Percentiles rank a stretch among this genome's conserved stretches.
phyloP scores from a whole-genome alignment of 805 yeast genomes.

The Candida peoriensis region DNA sequence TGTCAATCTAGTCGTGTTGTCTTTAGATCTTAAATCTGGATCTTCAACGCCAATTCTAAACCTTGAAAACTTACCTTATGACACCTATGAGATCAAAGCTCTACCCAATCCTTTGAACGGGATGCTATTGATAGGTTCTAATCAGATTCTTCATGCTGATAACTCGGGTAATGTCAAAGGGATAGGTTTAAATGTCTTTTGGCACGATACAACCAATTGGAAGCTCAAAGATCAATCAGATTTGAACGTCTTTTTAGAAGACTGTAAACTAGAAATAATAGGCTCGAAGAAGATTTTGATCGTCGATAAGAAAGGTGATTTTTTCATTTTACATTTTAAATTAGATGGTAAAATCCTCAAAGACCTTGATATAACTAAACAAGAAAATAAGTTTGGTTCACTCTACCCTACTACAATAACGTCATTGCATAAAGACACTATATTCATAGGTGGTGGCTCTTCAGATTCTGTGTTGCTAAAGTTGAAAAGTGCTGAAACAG shows the following conservation, averaged over 20 bases:
- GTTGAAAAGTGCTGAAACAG: background rate
- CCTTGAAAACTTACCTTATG: slow-evolving; percentile 67
- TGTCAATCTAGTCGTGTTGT: slow-evolving; percentile 53
- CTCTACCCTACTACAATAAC: slow-evolving; percentile 25
- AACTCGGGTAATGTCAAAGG: slow-evolving; percentile 66
- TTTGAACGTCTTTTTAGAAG: slow-evolving; percentile 52
- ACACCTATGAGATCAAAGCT: slow-evolving; percentile 59
- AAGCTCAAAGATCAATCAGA: slow-evolving; percentile 41
- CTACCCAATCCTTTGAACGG: slow-evolving; percentile 67
- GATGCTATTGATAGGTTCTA: slow-evolving; percentile 62
- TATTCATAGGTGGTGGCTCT: slow-evolving; percentile 58
- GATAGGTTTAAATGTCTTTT: slow-evolving; percentile 55
- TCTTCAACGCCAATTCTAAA: slow-evolving; percentile 64
- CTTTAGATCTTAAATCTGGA: slow-evolving; percentile 51
- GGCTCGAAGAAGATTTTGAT: slow-evolving; percentile 32
- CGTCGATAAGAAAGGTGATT: slow-evolving; percentile 29
- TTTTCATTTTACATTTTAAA: slow-evolving; percentile 25
- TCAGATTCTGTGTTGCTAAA: slow-evolving; percentile 50
- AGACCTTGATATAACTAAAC: slow-evolving; percentile 16
- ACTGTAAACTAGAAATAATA: slow-evolving; percentile 35
- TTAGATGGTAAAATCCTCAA: slow-evolving; percentile 35
- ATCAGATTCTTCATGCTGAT: slow-evolving; percentile 74
- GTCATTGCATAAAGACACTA: slow-evolving; percentile 36
- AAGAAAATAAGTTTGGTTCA: background rate
- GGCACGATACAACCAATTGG: slow-evolving; percentile 35